Base-by-base conservation (phyloP, 78 protist species). In the Dictyostelium brefeldianum region DNA sequence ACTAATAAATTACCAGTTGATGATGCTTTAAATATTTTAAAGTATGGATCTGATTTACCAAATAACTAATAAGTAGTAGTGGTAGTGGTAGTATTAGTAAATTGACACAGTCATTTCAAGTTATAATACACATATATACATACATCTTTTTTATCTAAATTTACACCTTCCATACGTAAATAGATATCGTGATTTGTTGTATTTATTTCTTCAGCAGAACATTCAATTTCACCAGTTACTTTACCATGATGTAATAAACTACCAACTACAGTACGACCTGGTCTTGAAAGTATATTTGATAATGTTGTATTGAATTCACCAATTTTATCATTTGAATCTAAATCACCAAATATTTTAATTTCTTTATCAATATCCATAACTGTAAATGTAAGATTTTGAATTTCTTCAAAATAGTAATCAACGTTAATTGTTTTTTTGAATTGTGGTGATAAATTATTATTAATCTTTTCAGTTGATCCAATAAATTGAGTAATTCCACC, bases 351-450 rank as follows among this genome's bases (percentile, higher is more conserved):
- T 11, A 62, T 11, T 62, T 7, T 62, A 27, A 7, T 15, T 25
- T 81, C 92, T 29, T 20, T 29, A 41, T 96, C 97, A 22, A 47
- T 29, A 79, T 95, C 97, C 20, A 48, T 47, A 14, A 90, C 94
- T 0, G 41, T 41, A 20, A 94, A 11, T 22, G 10, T 31, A 56
- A 89, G 18, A 7, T 56, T 31, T 90, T 96, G 96, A 11, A 53
- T 2, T 25, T 27, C 31, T 78, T 96, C 98, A 29, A 96, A 96
- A 57, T 50, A 48, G 59, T 94, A 96, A 48, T 94, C 92, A 2
- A 91, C 18, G 10, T 0, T 25, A 7, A 96, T 51, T 6, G 79
- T 56, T 22, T 50, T 83, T 22, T 50, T 80, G 25, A 96, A 96
- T 15, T 18, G 10, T 77, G 94, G 94, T 56, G 27, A 50, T n/a